Base-by-base conservation (phyloP, 768 basidiomycete genomes). In the Naganishia antarctica region DNA sequence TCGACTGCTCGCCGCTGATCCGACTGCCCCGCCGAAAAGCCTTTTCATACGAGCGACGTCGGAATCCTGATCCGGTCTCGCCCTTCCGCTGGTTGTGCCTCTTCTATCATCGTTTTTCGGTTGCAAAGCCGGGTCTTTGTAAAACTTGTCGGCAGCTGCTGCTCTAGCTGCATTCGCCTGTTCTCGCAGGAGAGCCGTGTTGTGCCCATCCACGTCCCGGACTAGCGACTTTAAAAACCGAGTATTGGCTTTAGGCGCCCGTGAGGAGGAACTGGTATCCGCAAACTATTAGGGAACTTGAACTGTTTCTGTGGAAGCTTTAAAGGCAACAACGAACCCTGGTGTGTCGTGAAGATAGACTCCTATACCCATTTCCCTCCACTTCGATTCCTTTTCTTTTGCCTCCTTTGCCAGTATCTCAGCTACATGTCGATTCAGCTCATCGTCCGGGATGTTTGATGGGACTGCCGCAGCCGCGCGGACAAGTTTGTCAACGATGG, bases 191-290 rank as follows among this genome's bases (percentile, higher is more conserved):
- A 99, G 81, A 13, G 88, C 85, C 78, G 87, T 86, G 77, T 99
- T 99, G 73, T 99, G 96, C 63, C 93, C 93, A 74, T 96, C 93
- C 4, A 96, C 96, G 69, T 84, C 91, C 69, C 87, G 85, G 63
- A 99, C 92, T 66, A 99, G 91, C 23, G 75, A 71, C 0, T 74
- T 71, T 8, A 83, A 70, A 67, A 83, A 83, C 15, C 79, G 76
- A 62, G 81, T 83, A 71, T 83, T 81, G 2, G 93, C 78, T 69
- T 83, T 85, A 0, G 90, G 90, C 1, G 84, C 86, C 13, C 76
- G 86, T 86, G 68, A 81, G 32, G 53, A 57, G 25, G 53, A 57
- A 31, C 53, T 57, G 34, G 53, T 5, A 40, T 32, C 40, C 3
- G 26, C 43, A 46, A 28, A 41, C 21, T 18, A 40, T 25, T 23